Base-by-base conservation (phyloP, 345 rosid genomes). In the Nephelium lappaceum region DNA sequence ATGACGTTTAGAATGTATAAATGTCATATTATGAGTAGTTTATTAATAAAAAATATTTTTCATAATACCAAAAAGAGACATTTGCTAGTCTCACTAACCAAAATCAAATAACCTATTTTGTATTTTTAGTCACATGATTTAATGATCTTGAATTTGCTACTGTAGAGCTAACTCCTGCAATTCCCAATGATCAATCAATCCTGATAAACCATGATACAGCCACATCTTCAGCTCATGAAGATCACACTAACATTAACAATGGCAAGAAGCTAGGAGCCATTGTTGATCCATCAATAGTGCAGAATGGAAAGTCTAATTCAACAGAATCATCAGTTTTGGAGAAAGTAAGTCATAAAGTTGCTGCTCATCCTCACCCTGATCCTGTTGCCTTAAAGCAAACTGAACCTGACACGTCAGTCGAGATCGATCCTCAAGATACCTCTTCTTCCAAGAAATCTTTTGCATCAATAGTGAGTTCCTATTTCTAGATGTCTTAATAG, bases 401-500 rank as follows among this genome's bases (percentile, higher is more conserved):
- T 24, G 51, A 19, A 43, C 24, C 55, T 21, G 38, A 21, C 8
- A 9, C 75, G 15, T 45, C 51, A 45, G 12, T 45, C 0, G 65
- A 11, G 12, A 57, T 8, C 1, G 27, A 12, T 78, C 68, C 86
- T 74, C 72, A 9, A 39, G 86, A 83, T 24, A 84, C 85, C 72
- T 69, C 85, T 74, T 69, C 85, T 71, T 81, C 87, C 9, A 86
- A 84, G 79, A 88, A 80, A 81, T 84, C 93, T 1, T 91, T 75
- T 84, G 90, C 89, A 79, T 85, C 95, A 77, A 79, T 91, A 62
- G 94, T 89, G 79, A 86, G 94, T 81, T 64, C 24, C 16, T 53
- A 53, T 16, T 53, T 53, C n/a, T 18, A 12, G 18, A 53, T 53
- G 5, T 41, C 43, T 41, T 41, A 41, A 41, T 6, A 8, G 43